Percentiles rank a stretch among this genome's conserved stretches.
Conservation (phyloP, 2,329 filamentous ascomycete genomes). For the Phoma sp. region DNA sequence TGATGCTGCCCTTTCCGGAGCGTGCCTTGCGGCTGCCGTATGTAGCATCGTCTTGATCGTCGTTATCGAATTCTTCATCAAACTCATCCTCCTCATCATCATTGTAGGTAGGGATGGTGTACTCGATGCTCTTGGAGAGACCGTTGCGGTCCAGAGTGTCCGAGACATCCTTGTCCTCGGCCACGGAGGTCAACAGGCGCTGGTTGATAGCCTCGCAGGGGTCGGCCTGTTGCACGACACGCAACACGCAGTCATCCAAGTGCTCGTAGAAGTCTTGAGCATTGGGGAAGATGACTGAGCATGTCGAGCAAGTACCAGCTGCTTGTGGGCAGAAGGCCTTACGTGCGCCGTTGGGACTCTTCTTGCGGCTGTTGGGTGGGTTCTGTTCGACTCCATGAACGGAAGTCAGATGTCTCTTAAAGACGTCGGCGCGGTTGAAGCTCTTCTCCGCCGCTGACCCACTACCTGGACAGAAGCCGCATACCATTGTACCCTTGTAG, state of each 20-base stretch:
- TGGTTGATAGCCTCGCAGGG: slow-evolving; percentile 53
- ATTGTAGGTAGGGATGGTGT: slow-evolving; percentile 53
- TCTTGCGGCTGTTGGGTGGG: slow-evolving; percentile 88
- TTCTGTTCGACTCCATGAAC: slow-evolving; percentile 94
- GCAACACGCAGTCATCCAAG: slow-evolving; percentile 73
- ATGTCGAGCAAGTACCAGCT: slow-evolving; percentile 90
- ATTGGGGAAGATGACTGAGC: slow-evolving; percentile 79
- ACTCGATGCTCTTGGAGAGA: slow-evolving; percentile 53
- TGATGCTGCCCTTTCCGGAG: slow-evolving; percentile 56
- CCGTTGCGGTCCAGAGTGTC: slow-evolving; percentile 49
- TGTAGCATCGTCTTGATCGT: slow-evolving; percentile 59
- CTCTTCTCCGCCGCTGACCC: slow-evolving; percentile 91
- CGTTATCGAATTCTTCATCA: slow-evolving; percentile 61
- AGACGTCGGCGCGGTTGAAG: slow-evolving; percentile 93
- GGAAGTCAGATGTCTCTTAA: slow-evolving; percentile 90
- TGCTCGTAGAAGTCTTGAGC: slow-evolving; percentile 98
- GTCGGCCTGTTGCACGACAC: slow-evolving; percentile 60
- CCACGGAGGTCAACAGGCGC: slow-evolving; percentile 48
- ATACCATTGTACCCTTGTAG: slow-evolving; percentile 98
- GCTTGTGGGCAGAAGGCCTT: slow-evolving; percentile 71
- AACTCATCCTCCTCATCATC: slow-evolving; percentile 67
- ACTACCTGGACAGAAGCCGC: slow-evolving; percentile 89
- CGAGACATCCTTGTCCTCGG: slow-evolving; percentile 48
- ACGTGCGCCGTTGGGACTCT: slow-evolving; percentile 59
- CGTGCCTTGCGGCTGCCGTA: slow-evolving; percentile 57